Base-by-base conservation (phyloP, 179 eudicot genomes). In the Corrigiola litoralis region DNA sequence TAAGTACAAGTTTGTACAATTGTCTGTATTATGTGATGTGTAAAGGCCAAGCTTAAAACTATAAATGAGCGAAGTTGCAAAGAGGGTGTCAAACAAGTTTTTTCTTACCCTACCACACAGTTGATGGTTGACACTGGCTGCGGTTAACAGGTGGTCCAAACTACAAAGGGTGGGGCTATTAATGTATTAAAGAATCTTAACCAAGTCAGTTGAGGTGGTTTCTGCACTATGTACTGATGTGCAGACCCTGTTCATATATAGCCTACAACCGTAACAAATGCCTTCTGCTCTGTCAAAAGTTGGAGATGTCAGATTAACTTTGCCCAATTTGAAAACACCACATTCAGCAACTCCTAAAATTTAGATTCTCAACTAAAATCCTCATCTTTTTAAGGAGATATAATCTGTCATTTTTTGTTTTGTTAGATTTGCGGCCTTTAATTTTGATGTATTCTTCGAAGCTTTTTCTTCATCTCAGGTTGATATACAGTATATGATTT, bases 41-140 rank as follows among this genome's bases (percentile, higher is more conserved):
- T 27, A 10, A 34, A 13, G 24, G 31, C 36, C 48, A 42, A 44
- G 40, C 36, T 40, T 28, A 59, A 27, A 36, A 37, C 58, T 25
- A 48, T 32, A 40, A 18, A 12, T 6, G 34, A 27, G 18, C 10
- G 28, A 34, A 37, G 55, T 49, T 23, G 63, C 31, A 47, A 54
- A 62, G 44, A 23, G 59, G 67, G 48, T 66, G 61, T 50, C 17
- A 21, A 49, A 61, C 55, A 66, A 66, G 67, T 27, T 59, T 50
- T 29, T 38, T 49, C 18, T 36, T 24, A 16, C 41, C 69, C 60
- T 55, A 55, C 60, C 60, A 33, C 60, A 18, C 27, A 40, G 58
- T 58, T 28, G 2, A 52, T 34, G 52, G 1, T 9, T 50, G 76
- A 66, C 17, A 33, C 60, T 50, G 76, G 51, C 66, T 58, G 41